Conservation (phyloP, 139 green algal genomes). For the Spirogloea muscicola region DNA sequence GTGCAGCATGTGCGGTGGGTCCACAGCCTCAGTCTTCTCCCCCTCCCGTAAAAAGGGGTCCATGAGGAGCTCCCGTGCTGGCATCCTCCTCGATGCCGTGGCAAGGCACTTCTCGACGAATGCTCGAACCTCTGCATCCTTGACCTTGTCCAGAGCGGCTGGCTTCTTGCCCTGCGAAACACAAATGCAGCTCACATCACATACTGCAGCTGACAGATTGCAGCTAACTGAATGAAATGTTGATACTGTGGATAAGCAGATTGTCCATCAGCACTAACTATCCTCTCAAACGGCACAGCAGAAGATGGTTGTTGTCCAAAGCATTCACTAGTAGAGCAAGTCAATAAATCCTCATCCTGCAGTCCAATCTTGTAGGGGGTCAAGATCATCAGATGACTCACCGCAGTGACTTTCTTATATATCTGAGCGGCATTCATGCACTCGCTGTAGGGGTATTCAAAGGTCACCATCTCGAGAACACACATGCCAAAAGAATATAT, state of each 20-base stretch:
- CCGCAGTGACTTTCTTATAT: conserved; percentile 87
- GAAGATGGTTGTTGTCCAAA: neutral
- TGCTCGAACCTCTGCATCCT: conserved; percentile 66
- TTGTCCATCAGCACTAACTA: neutral
- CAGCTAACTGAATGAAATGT: neutral
- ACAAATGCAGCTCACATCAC: neutral
- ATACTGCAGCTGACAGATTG: neutral
- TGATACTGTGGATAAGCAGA: neutral
- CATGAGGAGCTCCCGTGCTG: conserved; percentile 80
- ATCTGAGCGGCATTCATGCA: conserved; percentile 97
- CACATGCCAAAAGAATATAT: conserved; percentile 96
- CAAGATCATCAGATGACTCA: conserved; percentile 10
- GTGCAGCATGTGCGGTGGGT: no score
- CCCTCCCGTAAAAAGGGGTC: conserved; percentile 72
- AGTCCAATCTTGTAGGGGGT: neutral
- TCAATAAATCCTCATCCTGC: neutral
- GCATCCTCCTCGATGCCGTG: conserved; percentile 61
- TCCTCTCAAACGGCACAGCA: neutral
- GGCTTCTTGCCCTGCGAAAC: conserved; percentile 71
- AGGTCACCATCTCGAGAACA: conserved; percentile 93
- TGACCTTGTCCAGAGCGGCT: conserved; percentile 68
- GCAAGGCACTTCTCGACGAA: conserved; percentile 87
- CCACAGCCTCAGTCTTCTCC: no score
- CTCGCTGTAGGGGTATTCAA: conserved; percentile 96
- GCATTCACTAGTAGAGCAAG: neutral